Percentiles rank a stretch among this genome's conserved stretches.
phyloP scores from a whole-genome alignment of 495 filamentous ascomycete species.

The Recurvomyces mirabilis region DNA sequence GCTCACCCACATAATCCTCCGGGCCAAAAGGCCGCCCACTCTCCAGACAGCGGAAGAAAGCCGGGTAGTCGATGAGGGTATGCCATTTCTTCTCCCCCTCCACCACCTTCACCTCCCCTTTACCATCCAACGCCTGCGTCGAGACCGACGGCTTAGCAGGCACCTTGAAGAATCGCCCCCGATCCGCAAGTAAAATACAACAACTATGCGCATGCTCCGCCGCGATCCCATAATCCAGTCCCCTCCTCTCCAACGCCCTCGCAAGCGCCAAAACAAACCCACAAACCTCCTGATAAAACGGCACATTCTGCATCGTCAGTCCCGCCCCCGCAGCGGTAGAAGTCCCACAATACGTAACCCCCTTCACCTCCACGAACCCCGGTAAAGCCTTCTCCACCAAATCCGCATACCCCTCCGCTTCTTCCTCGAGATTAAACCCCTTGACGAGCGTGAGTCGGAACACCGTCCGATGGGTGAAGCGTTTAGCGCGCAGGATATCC shows the following conservation, averaged over 20 bases:
- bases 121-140: too few relatives aligned
- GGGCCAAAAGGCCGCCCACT: slow-evolving; percentile 58
- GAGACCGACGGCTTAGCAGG: too few relatives aligned
- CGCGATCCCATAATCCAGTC: slow-evolving; percentile 75
- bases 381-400: slow-evolving; percentile 75
- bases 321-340: slow-evolving; percentile 68
- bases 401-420: slow-evolving; percentile 80
- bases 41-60: slow-evolving; percentile 78
- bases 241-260: slow-evolving; percentile 50
- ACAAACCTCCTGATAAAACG: slow-evolving; percentile 80
- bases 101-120: too few relatives aligned
- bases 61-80: slow-evolving; percentile 78
- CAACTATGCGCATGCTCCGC: slow-evolving; percentile 93
- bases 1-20: slow-evolving; percentile 75
- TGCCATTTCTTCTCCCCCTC: slow-evolving; percentile 66
- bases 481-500: slow-evolving; percentile 73
- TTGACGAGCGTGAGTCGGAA: slow-evolving; percentile 94
- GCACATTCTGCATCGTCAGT: slow-evolving; percentile 88
- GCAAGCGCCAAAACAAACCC: slow-evolving; percentile 68
- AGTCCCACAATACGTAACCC: slow-evolving; percentile 93
- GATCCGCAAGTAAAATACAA: slow-evolving; percentile 69
- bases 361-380: slow-evolving; percentile 89
- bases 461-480: slow-evolving; percentile 77
- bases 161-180: slow-evolving; percentile 48
- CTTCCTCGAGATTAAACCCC: slow-evolving; percentile 90